Evolutionary conservation across 2,329 filamentous ascomycete genomes (phyloP), one percentile per base, ranked within the genome.

Genomic region (Pseudofabraea citricarpa): DNA sequence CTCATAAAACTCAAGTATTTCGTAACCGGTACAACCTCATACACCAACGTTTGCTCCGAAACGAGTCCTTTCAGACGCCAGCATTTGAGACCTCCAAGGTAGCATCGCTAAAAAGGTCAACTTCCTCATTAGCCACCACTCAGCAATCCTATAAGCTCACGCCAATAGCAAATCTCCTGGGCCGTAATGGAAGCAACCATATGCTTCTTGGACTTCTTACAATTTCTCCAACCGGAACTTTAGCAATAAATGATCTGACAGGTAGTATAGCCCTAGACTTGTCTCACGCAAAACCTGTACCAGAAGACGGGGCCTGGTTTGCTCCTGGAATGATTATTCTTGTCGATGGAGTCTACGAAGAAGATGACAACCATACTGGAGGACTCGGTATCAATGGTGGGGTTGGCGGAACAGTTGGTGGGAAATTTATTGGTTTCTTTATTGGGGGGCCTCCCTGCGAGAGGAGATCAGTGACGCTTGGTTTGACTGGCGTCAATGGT

Each of bases 311-410:
- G 19, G 85, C 87, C 4, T 98, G 90, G 85, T 96, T 96, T 59
- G 82, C 85, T 5, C 90, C 93, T 0, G 94, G 94, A 3, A 97
- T 97, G 90, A 87, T 98, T 37, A 87, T 97, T 3, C 75, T 98
- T 0, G 81, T 96, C 0, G 93, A 98, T 57, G 93, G 93, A 6
- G 82, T 91, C n/a, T 98, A 98, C 59, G 90, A 95, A 61, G 93
- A 97, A 62, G 90, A 95, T 55, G 88, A 90, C 48, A 77, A 83
- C 49, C 82, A 79, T 16, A 68, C 74, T 2, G 82, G 81, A 16
- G 81, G 79, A 0, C 72, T 94, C 4, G 86, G 87, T 40, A 84
- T 85, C 5, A 85, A 81, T 51, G 85, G 81, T 37, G 91, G 91
- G 32, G 82, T 96, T 20, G 91, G 91, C 31, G 91, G 90, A 12